Conservation (phyloP, 305 asterid species). For the Fraxinus sp. region DNA sequence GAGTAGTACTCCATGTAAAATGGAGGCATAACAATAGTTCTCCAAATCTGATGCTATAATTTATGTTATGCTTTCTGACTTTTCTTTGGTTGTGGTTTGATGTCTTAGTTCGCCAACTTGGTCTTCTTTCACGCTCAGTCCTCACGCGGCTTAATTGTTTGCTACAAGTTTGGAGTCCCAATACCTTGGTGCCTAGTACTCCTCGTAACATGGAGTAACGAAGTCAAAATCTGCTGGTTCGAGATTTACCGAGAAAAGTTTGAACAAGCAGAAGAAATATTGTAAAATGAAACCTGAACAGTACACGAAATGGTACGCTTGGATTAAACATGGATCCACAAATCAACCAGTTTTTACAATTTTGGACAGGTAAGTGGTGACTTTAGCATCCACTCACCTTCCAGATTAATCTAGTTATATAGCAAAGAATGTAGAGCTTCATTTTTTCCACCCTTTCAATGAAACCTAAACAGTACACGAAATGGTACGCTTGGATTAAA, state of each 20-base stretch:
- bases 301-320: not conserved
- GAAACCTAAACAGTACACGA: not conserved
- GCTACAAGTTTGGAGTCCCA: not conserved
- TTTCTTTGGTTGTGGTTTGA: not conserved
- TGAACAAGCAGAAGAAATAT: not conserved
- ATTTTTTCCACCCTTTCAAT: not conserved
- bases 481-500: not conserved
- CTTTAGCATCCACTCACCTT: conserved; percentile 10
- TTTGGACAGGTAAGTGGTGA: conserved; percentile 5
- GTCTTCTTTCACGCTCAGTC: not conserved
- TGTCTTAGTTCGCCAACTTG: not conserved
- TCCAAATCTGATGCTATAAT: not conserved
- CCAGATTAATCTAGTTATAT: conserved; percentile 38
- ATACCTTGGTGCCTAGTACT: not conserved
- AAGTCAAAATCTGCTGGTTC: not conserved
- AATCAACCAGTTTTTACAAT: conserved; percentile 20
- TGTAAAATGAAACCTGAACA: not conserved
- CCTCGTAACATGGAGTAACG: not conserved
- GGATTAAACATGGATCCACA: not conserved
- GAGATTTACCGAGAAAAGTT: not conserved
- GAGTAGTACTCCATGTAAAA: not conserved
- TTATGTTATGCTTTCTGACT: too few relatives aligned
- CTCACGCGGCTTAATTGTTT: not conserved
- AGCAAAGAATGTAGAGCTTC: conserved; percentile 47
- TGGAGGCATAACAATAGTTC: not conserved